A percentile compares a stretch with the other conserved stretches of the same genome.
Conservation (phyloP, 306 rosid species). For the Pterocarpus macrocarpus region DNA sequence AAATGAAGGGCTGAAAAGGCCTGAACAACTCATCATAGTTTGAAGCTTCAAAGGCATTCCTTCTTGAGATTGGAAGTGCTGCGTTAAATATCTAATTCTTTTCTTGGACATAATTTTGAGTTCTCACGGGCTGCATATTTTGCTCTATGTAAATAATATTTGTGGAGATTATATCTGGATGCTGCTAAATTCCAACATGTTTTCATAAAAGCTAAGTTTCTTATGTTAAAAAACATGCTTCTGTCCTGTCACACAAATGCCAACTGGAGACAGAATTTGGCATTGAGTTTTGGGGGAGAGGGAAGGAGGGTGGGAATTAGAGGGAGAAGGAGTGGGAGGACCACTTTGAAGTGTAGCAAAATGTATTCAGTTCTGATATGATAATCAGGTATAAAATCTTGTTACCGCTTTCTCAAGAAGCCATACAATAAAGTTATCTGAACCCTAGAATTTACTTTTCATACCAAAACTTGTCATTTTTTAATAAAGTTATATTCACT, state of each 20-base stretch:
- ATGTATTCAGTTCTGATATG: neutral
- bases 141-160: neutral
- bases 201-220: neutral
- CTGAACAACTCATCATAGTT: too few species aligned
- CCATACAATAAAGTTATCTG: neutral
- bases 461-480: slow-evolving; percentile 3
- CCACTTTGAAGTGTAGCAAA: neutral
- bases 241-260: neutral
- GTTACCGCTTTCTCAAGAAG: neutral
- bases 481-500: neutral
- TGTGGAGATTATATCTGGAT: slow-evolving; percentile 5
- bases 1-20: too few species aligned
- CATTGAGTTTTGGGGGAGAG: neutral
- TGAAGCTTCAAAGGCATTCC: neutral
- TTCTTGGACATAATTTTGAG: neutral
- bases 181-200: neutral
- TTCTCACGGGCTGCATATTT: slow-evolving; percentile 1
- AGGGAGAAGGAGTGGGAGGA: neutral
- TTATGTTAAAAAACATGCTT: neutral
- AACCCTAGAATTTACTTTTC: slow-evolving; percentile 6
- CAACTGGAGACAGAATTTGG: neutral
- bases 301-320: slow-evolving; percentile 3
- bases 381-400: neutral
- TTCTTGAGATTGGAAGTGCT: neutral
- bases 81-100: neutral